Evolutionary conservation across 129 eudicot species (phyloP).

Genomic region (Artemisia argyi): DNA sequence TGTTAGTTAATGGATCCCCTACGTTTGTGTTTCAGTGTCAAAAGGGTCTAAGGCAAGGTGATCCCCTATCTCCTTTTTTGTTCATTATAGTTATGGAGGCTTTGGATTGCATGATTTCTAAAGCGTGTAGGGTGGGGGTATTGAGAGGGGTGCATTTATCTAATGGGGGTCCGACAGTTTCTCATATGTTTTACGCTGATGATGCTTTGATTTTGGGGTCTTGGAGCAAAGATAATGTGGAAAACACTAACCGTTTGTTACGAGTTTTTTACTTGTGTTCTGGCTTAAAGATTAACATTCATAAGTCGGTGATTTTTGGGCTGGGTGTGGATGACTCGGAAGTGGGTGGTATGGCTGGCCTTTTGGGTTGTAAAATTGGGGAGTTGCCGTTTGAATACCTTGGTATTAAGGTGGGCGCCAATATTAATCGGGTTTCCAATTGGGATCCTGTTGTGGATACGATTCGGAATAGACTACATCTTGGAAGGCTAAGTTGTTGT

Average conservation of each 20-base stretch:
- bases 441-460: background rate
- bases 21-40: background rate
- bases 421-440: background rate
- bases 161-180: background rate
- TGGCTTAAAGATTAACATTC: no score
- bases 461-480: background rate
- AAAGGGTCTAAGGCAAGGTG: background rate
- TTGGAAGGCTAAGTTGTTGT: background rate
- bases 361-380: background rate
- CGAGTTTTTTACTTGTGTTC: background rate
- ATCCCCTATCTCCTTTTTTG: slow-evolving; percentile 1
- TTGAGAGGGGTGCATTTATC: background rate
- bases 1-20: background rate
- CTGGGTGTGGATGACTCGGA: background rate
- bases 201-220: background rate
- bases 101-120: background rate
- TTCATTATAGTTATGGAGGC: background rate
- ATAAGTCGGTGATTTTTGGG: background rate
- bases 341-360: background rate
- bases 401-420: no score
- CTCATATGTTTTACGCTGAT: background rate
- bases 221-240: background rate
- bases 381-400: background rate
- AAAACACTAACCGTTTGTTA: background rate
- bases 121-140: background rate